phyloP scores from a whole-genome alignment of 1,284 basidiomycete genomes.

The Trichosporon asahii region DNA sequence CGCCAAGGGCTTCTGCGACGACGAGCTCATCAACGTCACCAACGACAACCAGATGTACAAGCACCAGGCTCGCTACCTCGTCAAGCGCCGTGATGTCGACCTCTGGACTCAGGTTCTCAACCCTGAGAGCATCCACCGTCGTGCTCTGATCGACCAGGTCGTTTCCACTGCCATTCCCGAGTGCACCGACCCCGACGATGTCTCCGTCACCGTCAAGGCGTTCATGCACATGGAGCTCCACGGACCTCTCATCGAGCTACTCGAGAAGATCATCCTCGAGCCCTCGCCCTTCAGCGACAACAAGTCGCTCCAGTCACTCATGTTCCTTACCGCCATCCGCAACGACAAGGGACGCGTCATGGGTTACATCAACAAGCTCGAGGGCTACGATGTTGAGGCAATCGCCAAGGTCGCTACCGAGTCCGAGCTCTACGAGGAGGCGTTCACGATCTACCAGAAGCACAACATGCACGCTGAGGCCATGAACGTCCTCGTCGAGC shows the following conservation, averaged over 20 bases:
- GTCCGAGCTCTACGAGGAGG: conserved; percentile 93
- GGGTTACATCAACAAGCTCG: conserved; percentile 94
- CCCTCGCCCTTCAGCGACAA: conserved; percentile 98
- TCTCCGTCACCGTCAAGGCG: conserved; percentile 96
- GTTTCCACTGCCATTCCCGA: conserved; percentile 93
- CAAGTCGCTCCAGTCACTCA: conserved; percentile 87
- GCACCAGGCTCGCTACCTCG: conserved; percentile 96
- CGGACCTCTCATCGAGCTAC: conserved; percentile 91
- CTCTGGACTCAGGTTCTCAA: conserved; percentile 95
- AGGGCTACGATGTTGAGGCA: conserved; percentile 90
- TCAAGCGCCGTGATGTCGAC: conserved; percentile 91
- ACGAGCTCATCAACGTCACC: conserved; percentile 94
- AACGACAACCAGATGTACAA: conserved; percentile 99
- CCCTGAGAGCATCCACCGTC: conserved; percentile 85
- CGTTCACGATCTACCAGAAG: conserved; percentile 94
- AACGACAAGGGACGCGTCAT: conserved; percentile 99
- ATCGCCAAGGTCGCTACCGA: conserved; percentile 97
- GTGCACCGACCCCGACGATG: conserved; percentile 97
- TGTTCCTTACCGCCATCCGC: conserved; percentile 92
- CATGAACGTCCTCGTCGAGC: conserved; percentile 96
- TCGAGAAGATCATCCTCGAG: conserved; percentile 99
- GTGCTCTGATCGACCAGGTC: conserved; percentile 93
- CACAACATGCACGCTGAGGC: conserved; percentile 89
- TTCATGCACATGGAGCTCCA: conserved; percentile 97
- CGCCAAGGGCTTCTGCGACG: conserved; percentile 98